phyloP scores from a whole-genome alignment of 2,329 filamentous ascomycete genomes.

The Chrysoporthe austroafricana region DNA sequence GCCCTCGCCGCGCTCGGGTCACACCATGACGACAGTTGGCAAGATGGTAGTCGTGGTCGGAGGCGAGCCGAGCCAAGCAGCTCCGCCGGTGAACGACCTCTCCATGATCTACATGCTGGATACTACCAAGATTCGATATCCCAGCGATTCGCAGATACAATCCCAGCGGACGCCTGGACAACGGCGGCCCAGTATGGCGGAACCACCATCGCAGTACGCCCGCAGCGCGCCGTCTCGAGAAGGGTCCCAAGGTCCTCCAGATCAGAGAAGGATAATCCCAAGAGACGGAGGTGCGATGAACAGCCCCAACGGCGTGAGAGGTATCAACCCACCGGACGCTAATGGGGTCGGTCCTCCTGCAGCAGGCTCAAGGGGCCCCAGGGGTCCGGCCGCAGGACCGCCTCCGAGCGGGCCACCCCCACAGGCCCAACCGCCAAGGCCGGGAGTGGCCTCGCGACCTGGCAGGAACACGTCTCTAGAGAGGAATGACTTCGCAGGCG shows the following conservation, averaged over 20 bases:
- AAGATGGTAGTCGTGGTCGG: slow-evolving; percentile 92
- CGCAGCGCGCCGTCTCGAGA: slow-evolving; percentile 52
- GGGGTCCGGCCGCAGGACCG: slow-evolving; percentile 41
- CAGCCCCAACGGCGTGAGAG: slow-evolving; percentile 47
- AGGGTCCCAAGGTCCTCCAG: slow-evolving; percentile 54
- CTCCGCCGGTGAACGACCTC: slow-evolving; percentile 79
- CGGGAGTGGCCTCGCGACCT: slow-evolving; percentile 45
- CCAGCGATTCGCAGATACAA: slow-evolving; percentile 68
- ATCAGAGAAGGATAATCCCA: slow-evolving; percentile 51
- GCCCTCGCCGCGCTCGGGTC: slow-evolving; percentile 88
- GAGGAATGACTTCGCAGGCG: slow-evolving; percentile 39
- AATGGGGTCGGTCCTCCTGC: slow-evolving; percentile 38
- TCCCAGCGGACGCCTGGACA: slow-evolving; percentile 33
- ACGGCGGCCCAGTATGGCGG: slow-evolving; percentile 40
- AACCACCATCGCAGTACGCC: slow-evolving; percentile 35
- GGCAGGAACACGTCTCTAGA: slow-evolving; percentile 56
- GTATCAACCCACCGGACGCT: slow-evolving; percentile 45
- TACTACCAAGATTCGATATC: slow-evolving; percentile 95
- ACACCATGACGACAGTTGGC: slow-evolving; percentile 95
- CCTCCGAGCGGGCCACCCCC: slow-evolving; percentile 57
- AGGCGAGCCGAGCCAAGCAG: slow-evolving; percentile 89
- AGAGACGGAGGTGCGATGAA: slow-evolving; percentile 41
- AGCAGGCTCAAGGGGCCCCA: slow-evolving; percentile 45
- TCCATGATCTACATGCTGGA: slow-evolving; percentile 90
- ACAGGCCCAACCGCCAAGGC: slow-evolving; percentile 58